Evolutionary conservation across 768 basidiomycete species (phyloP).

Genomic region (Mycena belliarum): DNA sequence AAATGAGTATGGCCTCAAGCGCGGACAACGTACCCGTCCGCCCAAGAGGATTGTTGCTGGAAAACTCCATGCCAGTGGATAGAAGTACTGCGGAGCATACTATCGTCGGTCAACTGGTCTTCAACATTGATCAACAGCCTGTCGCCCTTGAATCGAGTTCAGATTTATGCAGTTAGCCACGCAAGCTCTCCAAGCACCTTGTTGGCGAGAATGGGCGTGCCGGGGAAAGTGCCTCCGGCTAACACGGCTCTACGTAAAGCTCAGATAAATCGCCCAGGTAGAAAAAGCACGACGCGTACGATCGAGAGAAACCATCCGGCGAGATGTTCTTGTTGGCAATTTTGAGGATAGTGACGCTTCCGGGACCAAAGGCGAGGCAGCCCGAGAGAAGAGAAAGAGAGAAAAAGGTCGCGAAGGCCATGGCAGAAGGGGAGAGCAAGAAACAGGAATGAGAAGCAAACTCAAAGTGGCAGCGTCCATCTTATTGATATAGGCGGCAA

Average conservation of each 20-base stretch:
- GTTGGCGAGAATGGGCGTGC: conserved; percentile 38
- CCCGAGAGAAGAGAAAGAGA: conserved; percentile 2
- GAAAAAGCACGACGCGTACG: not conserved
- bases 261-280: not conserved
- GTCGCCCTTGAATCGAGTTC: conserved; percentile 26
- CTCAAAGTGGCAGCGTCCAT: not conserved
- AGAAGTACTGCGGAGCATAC: conserved; percentile 40
- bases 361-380: not conserved
- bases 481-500: not conserved
- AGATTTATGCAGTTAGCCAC: not conserved
- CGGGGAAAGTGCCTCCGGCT: conserved; percentile 37
- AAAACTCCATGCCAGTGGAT: conserved; percentile 32
- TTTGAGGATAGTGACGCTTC: not conserved
- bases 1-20: conserved; percentile 11
- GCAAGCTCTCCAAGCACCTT: conserved; percentile 32
- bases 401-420: not conserved
- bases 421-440: not conserved
- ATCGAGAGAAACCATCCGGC: conserved; percentile 36
- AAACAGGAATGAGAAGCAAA: not conserved
- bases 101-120: conserved; percentile 37
- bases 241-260: conserved; percentile 35
- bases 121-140: conserved; percentile 38
- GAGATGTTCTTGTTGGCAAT: conserved; percentile 35
- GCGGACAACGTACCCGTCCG: conserved; percentile 27
- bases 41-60: conserved; percentile 25